Evolutionary conservation across 1,139 yeast species (phyloP).

Genomic region (Lodderomyces jiufengensis): DNA sequence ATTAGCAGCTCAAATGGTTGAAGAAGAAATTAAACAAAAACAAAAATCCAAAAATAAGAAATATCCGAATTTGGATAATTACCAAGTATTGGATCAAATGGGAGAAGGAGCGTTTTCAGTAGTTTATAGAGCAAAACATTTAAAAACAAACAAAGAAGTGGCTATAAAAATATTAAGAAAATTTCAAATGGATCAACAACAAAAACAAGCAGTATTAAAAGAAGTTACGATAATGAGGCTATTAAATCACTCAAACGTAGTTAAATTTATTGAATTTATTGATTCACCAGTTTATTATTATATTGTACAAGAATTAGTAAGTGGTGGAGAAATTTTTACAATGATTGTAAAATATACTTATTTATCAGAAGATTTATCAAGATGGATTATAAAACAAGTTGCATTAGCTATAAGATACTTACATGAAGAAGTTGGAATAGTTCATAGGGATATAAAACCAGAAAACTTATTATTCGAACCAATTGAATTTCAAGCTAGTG

Average conservation of each 20-base stretch:
- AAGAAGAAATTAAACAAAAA: constrained; percentile 50
- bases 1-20: constrained; percentile 59
- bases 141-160: constrained; percentile 49
- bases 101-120: constrained; percentile 96
- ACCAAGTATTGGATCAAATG: constrained; percentile 58
- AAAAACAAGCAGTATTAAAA: constrained; percentile 51
- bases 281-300: constrained; percentile 49
- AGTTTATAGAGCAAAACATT: constrained; percentile 67
- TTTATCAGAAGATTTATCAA: constrained; percentile 50
- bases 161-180: constrained; percentile 63
- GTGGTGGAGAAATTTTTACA: constrained; percentile 57
- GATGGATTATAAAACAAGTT: constrained; percentile 51
- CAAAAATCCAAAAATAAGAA: constrained; percentile 31
- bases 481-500: constrained; percentile 47
- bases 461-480: constrained; percentile 59
- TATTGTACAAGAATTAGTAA: constrained; percentile 50
- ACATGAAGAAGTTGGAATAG: constrained; percentile 55
- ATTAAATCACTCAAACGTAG: constrained; percentile 48
- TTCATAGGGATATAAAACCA: constrained; percentile 57
- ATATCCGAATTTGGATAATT: constrained; percentile 46
- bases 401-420: constrained; percentile 48
- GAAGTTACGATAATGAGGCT: constrained; percentile 60
- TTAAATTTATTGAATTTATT: constrained; percentile 45
- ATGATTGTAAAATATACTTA: constrained; percentile 56
- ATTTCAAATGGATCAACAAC: constrained; percentile 51